These are phyloP conservation scores for Ceratobasidium sp. DNA, from an alignment of 1,284 basidiomycete genomes.

Conservation along the genomic window DNA sequence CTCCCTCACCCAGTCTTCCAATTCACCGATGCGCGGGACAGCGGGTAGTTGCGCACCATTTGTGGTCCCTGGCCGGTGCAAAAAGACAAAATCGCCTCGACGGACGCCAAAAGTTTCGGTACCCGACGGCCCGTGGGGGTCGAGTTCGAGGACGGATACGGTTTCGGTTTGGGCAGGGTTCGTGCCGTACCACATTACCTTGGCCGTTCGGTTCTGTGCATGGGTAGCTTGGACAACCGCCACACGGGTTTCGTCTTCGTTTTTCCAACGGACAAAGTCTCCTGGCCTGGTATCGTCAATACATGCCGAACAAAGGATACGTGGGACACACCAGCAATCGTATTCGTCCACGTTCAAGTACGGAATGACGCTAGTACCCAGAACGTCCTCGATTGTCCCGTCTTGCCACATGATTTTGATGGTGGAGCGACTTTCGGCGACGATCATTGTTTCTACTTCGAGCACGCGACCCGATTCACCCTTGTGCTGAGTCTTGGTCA, in stretches of 20 bases:
- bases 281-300: slow-evolving; percentile 69
- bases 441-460: slow-evolving; percentile 63
- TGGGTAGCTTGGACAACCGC: slow-evolving; percentile 71
- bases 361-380: slow-evolving; percentile 73
- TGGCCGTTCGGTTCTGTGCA: slow-evolving; percentile 47
- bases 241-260: slow-evolving; percentile 67
- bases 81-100: slow-evolving; percentile 82
- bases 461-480: slow-evolving; percentile 47
- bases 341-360: slow-evolving; percentile 84
- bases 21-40: slow-evolving; percentile 77
- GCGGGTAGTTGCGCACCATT: slow-evolving; percentile 70
- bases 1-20: slow-evolving; percentile 77
- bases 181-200: slow-evolving; percentile 45
- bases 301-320: not conserved
- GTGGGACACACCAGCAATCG: slow-evolving; percentile 72
- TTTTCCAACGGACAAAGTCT: slow-evolving; percentile 86
- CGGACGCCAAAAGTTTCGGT: slow-evolving; percentile 77
- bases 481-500: slow-evolving; percentile 18
- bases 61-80: slow-evolving; percentile 66
- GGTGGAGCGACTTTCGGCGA: slow-evolving; percentile 71
- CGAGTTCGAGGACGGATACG: slow-evolving; percentile 85
- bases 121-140: slow-evolving; percentile 68
- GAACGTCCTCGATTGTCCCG: slow-evolving; percentile 66
- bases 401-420: slow-evolving; percentile 89
- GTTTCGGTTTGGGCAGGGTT: slow-evolving; percentile 48